These are phyloP conservation scores for Pythium phragmiticola DNA, from an alignment of 352 stramenopile species.

Conservation along the genomic window DNA sequence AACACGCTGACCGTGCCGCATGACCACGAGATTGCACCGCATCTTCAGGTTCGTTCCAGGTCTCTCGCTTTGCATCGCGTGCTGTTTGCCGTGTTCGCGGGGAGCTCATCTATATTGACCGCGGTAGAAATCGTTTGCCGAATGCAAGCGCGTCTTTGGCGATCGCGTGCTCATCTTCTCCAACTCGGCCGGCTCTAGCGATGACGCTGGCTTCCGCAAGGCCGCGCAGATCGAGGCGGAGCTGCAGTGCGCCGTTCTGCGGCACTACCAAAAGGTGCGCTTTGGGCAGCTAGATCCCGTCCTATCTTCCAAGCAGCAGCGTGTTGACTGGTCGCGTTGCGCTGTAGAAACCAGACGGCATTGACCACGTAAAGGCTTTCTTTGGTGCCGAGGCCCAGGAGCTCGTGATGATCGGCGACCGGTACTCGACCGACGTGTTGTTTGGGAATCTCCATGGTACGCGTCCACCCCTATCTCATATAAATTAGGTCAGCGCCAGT, in stretches of 20 bases:
- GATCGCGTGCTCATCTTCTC: conserved; percentile 92
- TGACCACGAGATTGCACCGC: conserved; percentile 71
- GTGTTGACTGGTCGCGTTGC: no score
- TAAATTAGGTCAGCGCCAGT: no score
- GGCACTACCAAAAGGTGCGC: conserved; percentile 87
- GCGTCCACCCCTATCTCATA: not conserved
- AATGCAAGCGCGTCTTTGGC: conserved; percentile 91
- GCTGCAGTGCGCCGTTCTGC: conserved; percentile 86
- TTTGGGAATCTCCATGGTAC: conserved; percentile 95
- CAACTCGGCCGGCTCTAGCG: conserved; percentile 93
- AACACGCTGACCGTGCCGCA: conserved; percentile 96
- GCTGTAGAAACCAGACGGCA: conserved; percentile 88
- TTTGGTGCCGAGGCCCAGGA: conserved; percentile 76
- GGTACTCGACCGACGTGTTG: conserved; percentile 96
- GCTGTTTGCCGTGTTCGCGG: conserved; percentile 11
- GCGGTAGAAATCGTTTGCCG: conserved; percentile 47
- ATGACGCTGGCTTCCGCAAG: conserved; percentile 86
- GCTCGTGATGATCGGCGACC: conserved; percentile 96
- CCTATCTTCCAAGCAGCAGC: no score
- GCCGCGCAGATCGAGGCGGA: conserved; percentile 76
- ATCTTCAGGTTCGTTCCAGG: conserved; percentile 43
- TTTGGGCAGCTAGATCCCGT: not conserved
- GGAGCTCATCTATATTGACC: no score
- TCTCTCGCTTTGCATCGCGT: not conserved
- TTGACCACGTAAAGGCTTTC: conserved; percentile 84